phyloP scores from a whole-genome alignment of 2,329 filamentous ascomycete species.

The Cadophora sp. region DNA sequence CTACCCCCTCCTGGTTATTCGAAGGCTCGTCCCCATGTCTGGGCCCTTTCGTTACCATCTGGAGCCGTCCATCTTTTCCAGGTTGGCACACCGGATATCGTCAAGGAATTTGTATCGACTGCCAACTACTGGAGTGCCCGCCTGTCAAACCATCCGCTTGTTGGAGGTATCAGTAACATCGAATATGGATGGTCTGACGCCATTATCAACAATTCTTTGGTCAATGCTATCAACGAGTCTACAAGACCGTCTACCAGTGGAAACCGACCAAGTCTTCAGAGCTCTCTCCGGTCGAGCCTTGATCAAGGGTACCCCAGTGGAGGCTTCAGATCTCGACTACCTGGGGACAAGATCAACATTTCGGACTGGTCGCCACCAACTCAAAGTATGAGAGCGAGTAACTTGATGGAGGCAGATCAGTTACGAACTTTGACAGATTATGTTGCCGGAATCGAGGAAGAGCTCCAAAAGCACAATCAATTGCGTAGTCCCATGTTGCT shows the following conservation, averaged over 20 bases:
- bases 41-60: constrained; percentile 89
- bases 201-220: constrained; percentile 64
- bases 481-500: constrained; percentile 86
- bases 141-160: constrained; percentile 89
- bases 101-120: constrained; percentile 90
- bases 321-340: constrained; percentile 62
- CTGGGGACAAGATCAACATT: constrained; percentile 84
- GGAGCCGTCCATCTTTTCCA: constrained; percentile 98
- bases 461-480: constrained; percentile 87
- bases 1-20: constrained; percentile 93
- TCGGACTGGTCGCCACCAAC: constrained; percentile 89
- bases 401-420: constrained; percentile 80
- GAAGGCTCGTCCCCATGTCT: constrained; percentile 87
- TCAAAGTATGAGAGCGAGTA: constrained; percentile 88
- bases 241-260: constrained; percentile 40
- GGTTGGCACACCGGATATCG: constrained; percentile 92
- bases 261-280: constrained; percentile 54
- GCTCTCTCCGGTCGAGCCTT: constrained; percentile 65
- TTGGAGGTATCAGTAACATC: constrained; percentile 93
- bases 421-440: constrained; percentile 77
- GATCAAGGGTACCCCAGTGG: constrained; percentile 49
- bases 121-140: constrained; percentile 98
- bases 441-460: constrained; percentile 83
- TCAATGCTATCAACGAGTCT: constrained; percentile 59
- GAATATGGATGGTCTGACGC: constrained; percentile 96